These are phyloP conservation scores for Staphylotrichum longicolle DNA, from an alignment of 495 filamentous ascomycete genomes.

Conservation along the genomic window DNA sequence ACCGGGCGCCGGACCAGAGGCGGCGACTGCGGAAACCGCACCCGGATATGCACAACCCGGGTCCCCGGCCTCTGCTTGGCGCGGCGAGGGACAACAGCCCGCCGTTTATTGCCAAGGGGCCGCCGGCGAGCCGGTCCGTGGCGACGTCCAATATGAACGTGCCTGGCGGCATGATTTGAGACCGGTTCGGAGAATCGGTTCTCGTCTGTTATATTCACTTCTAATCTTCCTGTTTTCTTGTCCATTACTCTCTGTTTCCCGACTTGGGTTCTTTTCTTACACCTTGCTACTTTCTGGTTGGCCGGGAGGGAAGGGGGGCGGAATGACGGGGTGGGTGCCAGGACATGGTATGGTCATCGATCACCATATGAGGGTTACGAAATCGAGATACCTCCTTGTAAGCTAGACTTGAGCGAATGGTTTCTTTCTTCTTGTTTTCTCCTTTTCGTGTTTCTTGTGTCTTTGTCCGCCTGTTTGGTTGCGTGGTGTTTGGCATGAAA, in stretches of 20 bases:
- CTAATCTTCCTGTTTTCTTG: slow-evolving; percentile 16
- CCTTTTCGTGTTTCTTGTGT: background rate
- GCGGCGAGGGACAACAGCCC: slow-evolving; percentile 44
- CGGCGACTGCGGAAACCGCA: slow-evolving; percentile 52
- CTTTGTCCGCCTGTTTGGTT: background rate
- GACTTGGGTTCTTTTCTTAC: slow-evolving; percentile 22
- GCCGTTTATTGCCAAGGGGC: slow-evolving; percentile 32
- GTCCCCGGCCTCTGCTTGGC: slow-evolving; percentile 43
- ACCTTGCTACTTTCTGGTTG: slow-evolving; percentile 9
- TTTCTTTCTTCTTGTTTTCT: slow-evolving; percentile 11
- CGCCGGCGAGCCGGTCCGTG: slow-evolving; percentile 29
- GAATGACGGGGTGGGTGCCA: too few species aligned
- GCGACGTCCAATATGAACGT: slow-evolving; percentile 18
- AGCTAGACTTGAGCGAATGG: slow-evolving; percentile 11
- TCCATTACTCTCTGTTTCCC: slow-evolving; percentile 27
- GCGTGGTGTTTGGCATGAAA: background rate
- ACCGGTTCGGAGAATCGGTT: background rate
- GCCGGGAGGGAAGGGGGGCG: background rate
- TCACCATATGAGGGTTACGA: slow-evolving; percentile 29
- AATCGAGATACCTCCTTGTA: slow-evolving; percentile 35
- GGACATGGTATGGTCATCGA: slow-evolving; percentile 8
- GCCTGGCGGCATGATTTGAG: slow-evolving; percentile 49
- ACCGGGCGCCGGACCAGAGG: slow-evolving; percentile 32
- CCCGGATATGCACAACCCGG: slow-evolving; percentile 42
- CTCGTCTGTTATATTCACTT: slow-evolving; percentile 20